These are phyloP conservation scores for Diplodia scrobiculata DNA, from an alignment of 2,329 filamentous ascomycete species.

Conservation along the genomic window DNA sequence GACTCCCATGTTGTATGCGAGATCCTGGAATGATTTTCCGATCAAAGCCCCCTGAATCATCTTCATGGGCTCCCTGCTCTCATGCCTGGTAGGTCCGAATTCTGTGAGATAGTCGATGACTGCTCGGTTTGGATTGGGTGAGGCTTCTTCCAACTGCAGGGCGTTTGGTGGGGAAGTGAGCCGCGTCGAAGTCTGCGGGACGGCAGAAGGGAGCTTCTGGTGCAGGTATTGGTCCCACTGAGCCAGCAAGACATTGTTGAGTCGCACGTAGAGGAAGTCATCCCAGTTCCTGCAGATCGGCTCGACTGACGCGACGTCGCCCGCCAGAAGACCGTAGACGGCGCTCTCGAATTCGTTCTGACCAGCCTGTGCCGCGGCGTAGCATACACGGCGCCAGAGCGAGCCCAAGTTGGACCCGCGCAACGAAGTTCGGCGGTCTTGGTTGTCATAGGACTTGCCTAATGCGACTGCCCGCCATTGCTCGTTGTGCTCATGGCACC, in stretches of 20 bases:
- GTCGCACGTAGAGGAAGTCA: slow-evolving; percentile 82
- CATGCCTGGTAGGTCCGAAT: slow-evolving; percentile 57
- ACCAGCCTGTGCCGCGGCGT: slow-evolving; percentile 68
- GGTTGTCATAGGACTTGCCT: slow-evolving; percentile 63
- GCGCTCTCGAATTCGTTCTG: slow-evolving; percentile 80
- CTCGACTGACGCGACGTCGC: slow-evolving; percentile 76
- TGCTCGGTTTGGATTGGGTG: slow-evolving; percentile 53
- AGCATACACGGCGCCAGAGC: slow-evolving; percentile 78
- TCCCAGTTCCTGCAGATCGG: slow-evolving; percentile 79
- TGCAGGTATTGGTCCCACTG: slow-evolving; percentile 75
- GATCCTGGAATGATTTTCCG: slow-evolving; percentile 56
- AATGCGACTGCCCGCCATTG: slow-evolving; percentile 85
- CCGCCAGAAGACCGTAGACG: slow-evolving; percentile 86
- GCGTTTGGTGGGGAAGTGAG: slow-evolving; percentile 67
- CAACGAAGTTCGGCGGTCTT: slow-evolving; percentile 37
- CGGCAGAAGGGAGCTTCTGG: slow-evolving; percentile 1
- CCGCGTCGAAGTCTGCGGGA: slow-evolving; percentile 55
- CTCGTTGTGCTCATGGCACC: slow-evolving; percentile 83
- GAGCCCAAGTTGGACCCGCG: slow-evolving; percentile 45
- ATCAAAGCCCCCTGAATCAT: slow-evolving; percentile 76
- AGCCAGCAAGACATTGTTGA: slow-evolving; percentile 79
- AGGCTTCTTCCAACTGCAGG: slow-evolving; percentile 63
- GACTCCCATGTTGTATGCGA: slow-evolving; percentile 50
- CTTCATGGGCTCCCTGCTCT: slow-evolving; percentile 68
- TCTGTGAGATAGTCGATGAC: slow-evolving; percentile 64